Evolutionary conservation across 1,139 yeast genomes (phyloP).

Genomic region (Yamadazyma spencermartinsiae): DNA sequence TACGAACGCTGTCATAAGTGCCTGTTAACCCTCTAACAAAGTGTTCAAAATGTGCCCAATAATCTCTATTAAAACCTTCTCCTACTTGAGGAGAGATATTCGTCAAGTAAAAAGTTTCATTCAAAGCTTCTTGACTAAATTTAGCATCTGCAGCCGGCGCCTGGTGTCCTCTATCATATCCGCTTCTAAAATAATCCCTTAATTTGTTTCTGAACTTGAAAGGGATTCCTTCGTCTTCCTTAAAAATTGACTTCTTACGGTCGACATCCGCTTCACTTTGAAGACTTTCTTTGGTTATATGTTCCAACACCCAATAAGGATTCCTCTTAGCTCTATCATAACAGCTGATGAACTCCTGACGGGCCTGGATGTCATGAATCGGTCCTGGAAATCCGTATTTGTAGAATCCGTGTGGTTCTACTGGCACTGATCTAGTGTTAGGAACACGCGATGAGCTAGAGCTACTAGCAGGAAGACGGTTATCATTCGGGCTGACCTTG

Average conservation of each 20-base stretch:
- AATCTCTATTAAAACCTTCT: slow-evolving; percentile 94
- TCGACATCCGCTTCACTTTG: slow-evolving; percentile 54
- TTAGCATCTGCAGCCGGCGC: slow-evolving; percentile 99
- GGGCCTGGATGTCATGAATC: slow-evolving; percentile 72
- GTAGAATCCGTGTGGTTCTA: slow-evolving; percentile 75
- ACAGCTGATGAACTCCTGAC: slow-evolving; percentile 79
- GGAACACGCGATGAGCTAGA: slow-evolving; percentile 4
- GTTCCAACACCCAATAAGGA: slow-evolving; percentile 91
- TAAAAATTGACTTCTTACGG: slow-evolving; percentile 77
- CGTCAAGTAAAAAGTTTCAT: slow-evolving; percentile 85
- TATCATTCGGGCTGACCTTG: too few relatives aligned
- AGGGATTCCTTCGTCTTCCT: slow-evolving; percentile 87
- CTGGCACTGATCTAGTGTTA: slow-evolving; percentile 29
- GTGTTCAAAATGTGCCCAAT: slow-evolving; percentile 95
- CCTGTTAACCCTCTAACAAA: slow-evolving; percentile 76
- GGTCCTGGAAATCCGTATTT: slow-evolving; percentile 96
- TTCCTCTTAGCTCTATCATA: slow-evolving; percentile 83
- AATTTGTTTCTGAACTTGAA: slow-evolving; percentile 69
- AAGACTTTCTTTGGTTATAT: slow-evolving; percentile 75
- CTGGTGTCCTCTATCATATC: slow-evolving; percentile 95
- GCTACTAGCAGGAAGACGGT: not conserved
- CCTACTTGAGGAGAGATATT: slow-evolving; percentile 98
- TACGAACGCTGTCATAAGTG: slow-evolving; percentile 69
- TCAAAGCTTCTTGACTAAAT: slow-evolving; percentile 86
- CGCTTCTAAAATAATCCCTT: slow-evolving; percentile 88